Evolutionary conservation across 495 filamentous ascomycete species (phyloP), one percentile per base, ranked within the genome.

Genomic region (Penicillium roqueforti): DNA sequence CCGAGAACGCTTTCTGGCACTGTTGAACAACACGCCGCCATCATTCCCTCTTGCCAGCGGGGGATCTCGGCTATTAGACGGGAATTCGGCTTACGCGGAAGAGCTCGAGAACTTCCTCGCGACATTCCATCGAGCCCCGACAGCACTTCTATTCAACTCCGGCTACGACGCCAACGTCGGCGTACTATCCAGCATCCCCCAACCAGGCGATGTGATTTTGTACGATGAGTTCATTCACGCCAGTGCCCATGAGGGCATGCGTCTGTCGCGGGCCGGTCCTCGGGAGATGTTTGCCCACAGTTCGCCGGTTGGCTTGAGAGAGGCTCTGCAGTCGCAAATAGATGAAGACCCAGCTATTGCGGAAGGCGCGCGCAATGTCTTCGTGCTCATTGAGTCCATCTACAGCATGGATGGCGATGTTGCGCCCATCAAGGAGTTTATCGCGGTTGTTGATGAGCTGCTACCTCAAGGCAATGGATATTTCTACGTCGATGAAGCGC

Each of bases 391-490:
- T 1, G 89, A 93, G 61, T 78, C 79, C 2, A 69, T 91, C n/a
- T 93, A 93, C 65, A 89, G 84, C 51, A 93, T 93, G 89, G 87
- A 92, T 62, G 89, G 89, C 0, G 87, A 91, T 67, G 60, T 88
- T 8, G 80, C 79, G 9, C 87, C 86, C 0, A 69, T 93, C 14
- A 58, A 63, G 14, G 73, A 83, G 20, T 78, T 91, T 32, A 72
- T 87, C 1, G 59, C 70, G 6, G 59, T 78, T 1, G 80, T 86
- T 0, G 78, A 90, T 46, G 63, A 67, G 1, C 55, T 82, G 5
- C 70, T 91, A 0, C 82, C 83, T 6, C 38, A 41, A 0, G 70
- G 72, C 3, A 88, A 88, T 62, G 86, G 78, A 5, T 78, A 87
- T 61, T 77, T 91, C 18, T 75, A 89, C 32, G 84, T 93, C 6